phyloP scores from a whole-genome alignment of 2,329 filamentous ascomycete genomes.

The Monascus ruber region DNA sequence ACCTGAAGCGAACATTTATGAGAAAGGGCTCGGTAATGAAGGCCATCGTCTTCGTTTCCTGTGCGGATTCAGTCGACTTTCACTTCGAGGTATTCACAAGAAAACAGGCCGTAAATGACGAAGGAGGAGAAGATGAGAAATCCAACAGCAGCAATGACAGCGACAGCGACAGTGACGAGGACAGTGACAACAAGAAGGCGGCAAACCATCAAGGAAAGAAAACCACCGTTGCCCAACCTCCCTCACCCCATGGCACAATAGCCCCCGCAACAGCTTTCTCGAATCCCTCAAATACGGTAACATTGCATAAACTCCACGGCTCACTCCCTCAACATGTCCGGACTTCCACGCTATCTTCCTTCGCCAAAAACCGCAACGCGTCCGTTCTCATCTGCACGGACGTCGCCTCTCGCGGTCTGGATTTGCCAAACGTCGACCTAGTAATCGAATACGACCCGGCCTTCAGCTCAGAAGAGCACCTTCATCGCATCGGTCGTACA shows the following conservation, averaged over 20 bases:
- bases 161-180: neutral
- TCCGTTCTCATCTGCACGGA: constrained; percentile 87
- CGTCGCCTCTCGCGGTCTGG: constrained; percentile 87
- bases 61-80: constrained; percentile 93
- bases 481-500: constrained; percentile 89
- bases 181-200: too few relatives aligned
- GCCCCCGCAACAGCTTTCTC: constrained; percentile 60
- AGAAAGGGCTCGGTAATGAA: constrained; percentile 90
- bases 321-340: constrained; percentile 80
- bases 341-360: constrained; percentile 73
- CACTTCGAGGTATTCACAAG: constrained; percentile 73
- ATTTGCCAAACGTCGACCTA: constrained; percentile 87
- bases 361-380: constrained; percentile 60
- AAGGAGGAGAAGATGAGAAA: constrained; percentile 14
- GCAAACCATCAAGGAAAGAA: neutral
- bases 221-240: constrained; percentile 9
- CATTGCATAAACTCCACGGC: constrained; percentile 78
- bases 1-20: constrained; percentile 78
- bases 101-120: constrained; percentile 17
- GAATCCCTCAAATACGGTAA: constrained; percentile 63
- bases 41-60: constrained; percentile 91
- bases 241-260: constrained; percentile 30
- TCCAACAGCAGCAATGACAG: constrained; percentile 6
- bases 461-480: constrained; percentile 84
- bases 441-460: constrained; percentile 95